Evolutionary conservation across 2,329 filamentous ascomycete genomes (phyloP).

Genomic region (Trichophyton mentagrophytes): DNA sequence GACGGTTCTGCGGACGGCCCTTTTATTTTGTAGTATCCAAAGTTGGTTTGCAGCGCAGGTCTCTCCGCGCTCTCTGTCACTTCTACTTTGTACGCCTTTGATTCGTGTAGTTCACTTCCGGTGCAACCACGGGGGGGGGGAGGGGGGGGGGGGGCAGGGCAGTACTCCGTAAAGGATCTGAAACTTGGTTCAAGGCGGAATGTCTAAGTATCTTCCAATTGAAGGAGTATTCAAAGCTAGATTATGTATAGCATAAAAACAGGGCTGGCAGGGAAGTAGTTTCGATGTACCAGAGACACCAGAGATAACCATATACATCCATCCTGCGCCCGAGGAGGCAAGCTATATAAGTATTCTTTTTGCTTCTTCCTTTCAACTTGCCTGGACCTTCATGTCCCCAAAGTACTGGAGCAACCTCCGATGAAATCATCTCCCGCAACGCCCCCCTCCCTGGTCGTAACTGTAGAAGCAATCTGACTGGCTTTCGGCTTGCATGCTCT

Average conservation of each 20-base stretch:
- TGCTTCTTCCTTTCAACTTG: not conserved
- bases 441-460: not conserved
- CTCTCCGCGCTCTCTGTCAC: not conserved
- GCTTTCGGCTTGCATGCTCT: not conserved
- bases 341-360: not conserved
- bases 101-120: not conserved
- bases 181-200: not conserved
- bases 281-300: not conserved
- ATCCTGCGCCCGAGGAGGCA: not conserved
- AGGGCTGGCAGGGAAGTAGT: not conserved
- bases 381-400: not conserved
- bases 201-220: not conserved
- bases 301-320: not conserved
- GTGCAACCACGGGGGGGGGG: not conserved
- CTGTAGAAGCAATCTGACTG: not conserved
- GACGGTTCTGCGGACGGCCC: not conserved
- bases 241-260: not conserved
- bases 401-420: not conserved
- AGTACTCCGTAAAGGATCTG: not conserved
- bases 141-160: no score
- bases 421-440: constrained; percentile 4
- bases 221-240: not conserved
- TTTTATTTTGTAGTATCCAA: not conserved
- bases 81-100: not conserved
- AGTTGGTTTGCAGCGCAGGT: no score